Conservation (phyloP, 1,284 basidiomycete genomes). For the Cutaneotrichosporon mucoides region DNA sequence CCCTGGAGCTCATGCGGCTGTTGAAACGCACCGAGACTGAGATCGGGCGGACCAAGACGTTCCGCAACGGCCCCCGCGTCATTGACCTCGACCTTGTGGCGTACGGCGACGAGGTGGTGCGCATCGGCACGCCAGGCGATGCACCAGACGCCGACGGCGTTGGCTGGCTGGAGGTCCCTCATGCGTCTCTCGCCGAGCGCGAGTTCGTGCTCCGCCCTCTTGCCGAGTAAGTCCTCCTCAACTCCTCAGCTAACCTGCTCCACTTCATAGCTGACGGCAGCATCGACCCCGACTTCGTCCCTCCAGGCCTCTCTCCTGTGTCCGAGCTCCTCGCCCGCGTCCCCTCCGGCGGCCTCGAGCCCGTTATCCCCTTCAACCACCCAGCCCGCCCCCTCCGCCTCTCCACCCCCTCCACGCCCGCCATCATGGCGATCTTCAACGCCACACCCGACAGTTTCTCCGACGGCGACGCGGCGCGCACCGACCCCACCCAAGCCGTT, state of each 20-base stretch:
- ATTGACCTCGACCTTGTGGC: conserved; percentile 88
- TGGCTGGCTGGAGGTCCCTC: conserved; percentile 74
- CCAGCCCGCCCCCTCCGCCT: conserved; percentile 57
- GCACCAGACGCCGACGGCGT: conserved; percentile 52
- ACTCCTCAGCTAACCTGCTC: no score
- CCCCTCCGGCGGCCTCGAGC: conserved; percentile 60
- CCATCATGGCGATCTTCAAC: conserved; percentile 92
- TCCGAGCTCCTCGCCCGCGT: conserved; percentile 53
- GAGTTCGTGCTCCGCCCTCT: conserved; percentile 90
- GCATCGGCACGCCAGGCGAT: conserved; percentile 54
- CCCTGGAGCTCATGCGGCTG: conserved; percentile 60
- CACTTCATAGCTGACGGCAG: conserved; percentile 2
- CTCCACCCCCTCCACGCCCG: conserved; percentile 51
- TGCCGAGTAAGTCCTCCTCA: conserved; percentile 59
- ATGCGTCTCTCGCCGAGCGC: conserved; percentile 73
- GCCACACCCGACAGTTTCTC: conserved; percentile 97
- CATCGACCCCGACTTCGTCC: conserved; percentile 58
- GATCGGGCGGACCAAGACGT: conserved; percentile 77
- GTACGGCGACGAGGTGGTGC: conserved; percentile 64
- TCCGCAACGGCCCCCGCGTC: conserved; percentile 80
- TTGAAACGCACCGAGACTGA: conserved; percentile 70
- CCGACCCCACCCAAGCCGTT: conserved; percentile 30
- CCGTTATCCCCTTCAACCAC: conserved; percentile 38
- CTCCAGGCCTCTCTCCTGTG: conserved; percentile 59
- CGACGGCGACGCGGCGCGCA: conserved; percentile 60